Conservation (phyloP, 306 rosid genomes). For the Vicia faba region DNA sequence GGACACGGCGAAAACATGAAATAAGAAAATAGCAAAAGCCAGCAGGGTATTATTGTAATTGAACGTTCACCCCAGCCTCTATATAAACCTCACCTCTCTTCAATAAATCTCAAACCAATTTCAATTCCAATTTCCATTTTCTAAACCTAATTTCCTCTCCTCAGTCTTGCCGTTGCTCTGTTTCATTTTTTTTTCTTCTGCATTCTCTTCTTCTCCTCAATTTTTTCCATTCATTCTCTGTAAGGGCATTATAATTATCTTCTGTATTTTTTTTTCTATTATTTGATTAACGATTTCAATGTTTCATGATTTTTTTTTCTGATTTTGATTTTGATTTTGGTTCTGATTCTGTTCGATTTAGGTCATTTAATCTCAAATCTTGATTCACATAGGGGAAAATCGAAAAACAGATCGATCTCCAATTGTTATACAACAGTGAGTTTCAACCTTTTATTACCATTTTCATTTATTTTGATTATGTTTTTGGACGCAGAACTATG, state of each 20-base stretch:
- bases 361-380: background rate
- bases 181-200: too few relatives aligned
- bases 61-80: background rate
- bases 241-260: slow-evolving; percentile 15
- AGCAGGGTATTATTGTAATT: slow-evolving; percentile 12
- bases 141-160: background rate
- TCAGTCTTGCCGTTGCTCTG: background rate
- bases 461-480: too few relatives aligned
- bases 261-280: background rate
- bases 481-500: too few relatives aligned
- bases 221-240: slow-evolving; percentile 3
- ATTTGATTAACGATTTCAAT: background rate
- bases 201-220: background rate
- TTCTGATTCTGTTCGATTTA: background rate
- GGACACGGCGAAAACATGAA: background rate
- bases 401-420: background rate
- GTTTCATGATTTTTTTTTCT: background rate
- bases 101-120: background rate
- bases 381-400: slow-evolving; percentile 19
- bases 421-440: slow-evolving; percentile 25
- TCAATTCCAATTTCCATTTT: background rate
- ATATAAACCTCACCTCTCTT: background rate
- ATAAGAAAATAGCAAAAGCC: background rate
- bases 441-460: background rate
- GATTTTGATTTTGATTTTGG: too few relatives aligned